Evolutionary conservation across 2,329 filamentous ascomycete species (phyloP).

Genomic region (Alternaria consortialis): DNA sequence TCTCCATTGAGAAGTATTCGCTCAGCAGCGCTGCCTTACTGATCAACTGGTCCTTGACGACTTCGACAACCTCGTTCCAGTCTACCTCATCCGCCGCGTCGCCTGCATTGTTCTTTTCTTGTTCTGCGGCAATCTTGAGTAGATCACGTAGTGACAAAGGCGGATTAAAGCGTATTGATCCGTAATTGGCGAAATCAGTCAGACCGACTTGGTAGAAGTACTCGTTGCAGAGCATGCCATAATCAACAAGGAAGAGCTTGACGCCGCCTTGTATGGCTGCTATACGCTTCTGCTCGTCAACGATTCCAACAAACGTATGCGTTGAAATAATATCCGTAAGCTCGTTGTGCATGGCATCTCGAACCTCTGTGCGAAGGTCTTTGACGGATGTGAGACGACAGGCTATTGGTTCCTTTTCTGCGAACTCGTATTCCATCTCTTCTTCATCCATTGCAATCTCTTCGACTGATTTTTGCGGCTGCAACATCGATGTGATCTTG

Average conservation of each 20-base stretch:
- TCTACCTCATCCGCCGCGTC: slow-evolving; percentile 65
- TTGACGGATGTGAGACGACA: slow-evolving; percentile 87
- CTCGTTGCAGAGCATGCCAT: slow-evolving; percentile 83
- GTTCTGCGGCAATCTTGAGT: slow-evolving; percentile 75
- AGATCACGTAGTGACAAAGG: slow-evolving; percentile 76
- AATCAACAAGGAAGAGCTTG: slow-evolving; percentile 91
- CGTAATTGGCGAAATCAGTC: slow-evolving; percentile 96
- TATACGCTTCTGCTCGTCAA: slow-evolving; percentile 85
- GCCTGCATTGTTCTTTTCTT: slow-evolving; percentile 67
- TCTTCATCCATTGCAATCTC: slow-evolving; percentile 51
- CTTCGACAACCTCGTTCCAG: slow-evolving; percentile 70
- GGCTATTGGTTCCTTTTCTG: slow-evolving; percentile 72
- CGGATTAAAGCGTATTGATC: slow-evolving; percentile 79
- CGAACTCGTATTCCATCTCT: slow-evolving; percentile 73
- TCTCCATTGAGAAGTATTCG: slow-evolving; percentile 90
- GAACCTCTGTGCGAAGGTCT: slow-evolving; percentile 80
- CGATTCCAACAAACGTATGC: slow-evolving; percentile 92
- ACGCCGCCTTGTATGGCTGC: slow-evolving; percentile 94
- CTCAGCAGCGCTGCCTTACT: slow-evolving; percentile 83
- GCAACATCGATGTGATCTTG: slow-evolving; percentile 97
- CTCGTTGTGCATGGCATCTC: slow-evolving; percentile 81
- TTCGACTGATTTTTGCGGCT: slow-evolving; percentile 58
- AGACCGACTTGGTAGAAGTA: slow-evolving; percentile 96
- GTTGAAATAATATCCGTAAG: slow-evolving; percentile 87
- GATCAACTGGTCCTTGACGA: slow-evolving; percentile 74